phyloP scores from a whole-genome alignment of 306 rosid species.

The Bauhinia variegata region DNA sequence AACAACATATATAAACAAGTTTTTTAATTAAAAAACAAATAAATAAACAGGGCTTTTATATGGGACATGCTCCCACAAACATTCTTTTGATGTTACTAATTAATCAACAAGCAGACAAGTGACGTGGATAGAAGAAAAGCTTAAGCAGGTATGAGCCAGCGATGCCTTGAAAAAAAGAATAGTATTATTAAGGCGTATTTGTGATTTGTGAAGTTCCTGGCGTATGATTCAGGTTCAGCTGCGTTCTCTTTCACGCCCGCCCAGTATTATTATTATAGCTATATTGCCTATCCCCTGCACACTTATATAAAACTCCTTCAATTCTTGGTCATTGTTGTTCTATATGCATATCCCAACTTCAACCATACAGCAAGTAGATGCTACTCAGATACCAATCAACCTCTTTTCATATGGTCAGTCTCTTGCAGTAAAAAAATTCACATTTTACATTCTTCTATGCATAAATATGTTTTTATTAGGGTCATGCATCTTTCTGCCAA shows the following conservation, averaged over 20 bases:
- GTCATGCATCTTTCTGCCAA: neutral
- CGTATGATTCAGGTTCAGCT: conserved; percentile 52
- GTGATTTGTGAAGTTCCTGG: conserved; percentile 43
- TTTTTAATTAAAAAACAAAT: too few species aligned
- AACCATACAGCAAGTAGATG: neutral
- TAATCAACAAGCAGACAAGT: neutral
- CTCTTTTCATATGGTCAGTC: too few species aligned
- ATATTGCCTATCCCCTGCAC: too few species aligned
- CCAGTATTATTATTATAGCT: too few species aligned
- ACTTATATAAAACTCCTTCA: conserved; percentile 21
- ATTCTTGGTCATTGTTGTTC: conserved; percentile 35
- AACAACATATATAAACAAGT: too few species aligned
- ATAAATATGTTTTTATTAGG: conserved; percentile 24
- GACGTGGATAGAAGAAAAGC: conserved; percentile 32
- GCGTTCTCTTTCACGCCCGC: conserved; percentile 22
- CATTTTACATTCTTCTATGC: neutral
- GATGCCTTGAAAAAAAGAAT: conserved; percentile 29
- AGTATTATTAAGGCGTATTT: conserved; percentile 21
- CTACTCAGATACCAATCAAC: neutral
- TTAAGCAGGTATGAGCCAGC: conserved; percentile 42
- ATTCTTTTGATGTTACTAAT: too few species aligned
- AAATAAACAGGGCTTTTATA: too few species aligned
- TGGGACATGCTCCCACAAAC: too few species aligned
- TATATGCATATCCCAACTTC: neutral
- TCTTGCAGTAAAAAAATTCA: neutral